These are phyloP conservation scores for Pseudozyma tsukubaensis DNA, from an alignment of 1,284 basidiomycete species.

Conservation along the genomic window DNA sequence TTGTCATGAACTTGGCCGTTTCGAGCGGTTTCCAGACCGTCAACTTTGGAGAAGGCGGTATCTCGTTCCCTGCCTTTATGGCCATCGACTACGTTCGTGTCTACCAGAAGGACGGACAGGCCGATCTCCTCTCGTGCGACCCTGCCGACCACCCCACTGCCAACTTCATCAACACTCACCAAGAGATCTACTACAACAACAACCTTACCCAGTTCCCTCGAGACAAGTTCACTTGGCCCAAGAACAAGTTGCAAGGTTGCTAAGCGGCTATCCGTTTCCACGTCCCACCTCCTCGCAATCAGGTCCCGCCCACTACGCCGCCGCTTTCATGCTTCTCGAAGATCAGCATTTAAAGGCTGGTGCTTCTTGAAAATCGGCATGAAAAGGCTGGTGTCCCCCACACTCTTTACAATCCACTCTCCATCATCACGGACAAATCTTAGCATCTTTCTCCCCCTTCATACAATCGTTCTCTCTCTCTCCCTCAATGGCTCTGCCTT, in stretches of 20 bases:
- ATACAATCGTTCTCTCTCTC: not conserved
- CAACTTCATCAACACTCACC: constrained; percentile 62
- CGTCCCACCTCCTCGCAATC: not conserved
- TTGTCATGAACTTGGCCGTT: constrained; percentile 64
- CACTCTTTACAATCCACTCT: not conserved
- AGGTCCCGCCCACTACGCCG: not conserved
- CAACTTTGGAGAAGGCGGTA: constrained; percentile 44
- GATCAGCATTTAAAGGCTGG: too few species aligned
- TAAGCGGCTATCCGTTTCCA: constrained; percentile 6
- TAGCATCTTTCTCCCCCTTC: not conserved
- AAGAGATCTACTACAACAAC: constrained; percentile 62
- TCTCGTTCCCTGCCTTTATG: constrained; percentile 58
- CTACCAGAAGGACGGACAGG: constrained; percentile 61
- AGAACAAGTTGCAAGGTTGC: constrained; percentile 57
- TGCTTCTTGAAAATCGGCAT: not conserved
- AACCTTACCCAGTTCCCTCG: constrained; percentile 59
- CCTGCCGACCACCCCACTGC: constrained; percentile 63
- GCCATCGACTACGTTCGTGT: constrained; percentile 61
- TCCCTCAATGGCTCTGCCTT: not conserved
- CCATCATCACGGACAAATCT: constrained; percentile 6
- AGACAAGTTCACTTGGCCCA: constrained; percentile 56
- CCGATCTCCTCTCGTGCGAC: constrained; percentile 53
- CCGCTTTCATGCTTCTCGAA: not conserved
- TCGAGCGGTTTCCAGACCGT: constrained; percentile 62
- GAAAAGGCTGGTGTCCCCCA: too few species aligned